Conservation (phyloP, 441 rosid genomes). For the Gossypium gossypioides region DNA sequence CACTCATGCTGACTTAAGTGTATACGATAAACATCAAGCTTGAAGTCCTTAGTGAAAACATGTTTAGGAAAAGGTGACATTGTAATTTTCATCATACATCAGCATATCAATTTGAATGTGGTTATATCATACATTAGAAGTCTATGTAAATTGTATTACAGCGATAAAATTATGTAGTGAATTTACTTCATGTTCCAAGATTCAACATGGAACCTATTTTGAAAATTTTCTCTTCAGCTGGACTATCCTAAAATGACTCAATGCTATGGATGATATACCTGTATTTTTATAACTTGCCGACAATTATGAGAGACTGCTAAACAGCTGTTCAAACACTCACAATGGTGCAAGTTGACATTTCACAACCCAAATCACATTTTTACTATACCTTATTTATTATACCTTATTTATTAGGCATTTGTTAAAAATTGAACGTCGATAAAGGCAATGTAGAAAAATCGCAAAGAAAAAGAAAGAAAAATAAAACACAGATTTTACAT, state of each 20-base stretch:
- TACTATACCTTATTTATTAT: not conserved
- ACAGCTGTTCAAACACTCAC: not conserved
- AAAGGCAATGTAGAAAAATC: no score
- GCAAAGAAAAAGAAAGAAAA: no score
- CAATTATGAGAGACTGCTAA: not conserved
- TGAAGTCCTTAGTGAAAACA: constrained; percentile 17
- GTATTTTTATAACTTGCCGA: not conserved
- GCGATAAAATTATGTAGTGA: not conserved
- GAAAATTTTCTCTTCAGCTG: not conserved
- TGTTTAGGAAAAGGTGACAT: not conserved
- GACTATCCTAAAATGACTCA: not conserved
- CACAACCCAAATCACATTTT: not conserved
- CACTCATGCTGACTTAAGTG: constrained; percentile 57
- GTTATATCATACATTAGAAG: not conserved
- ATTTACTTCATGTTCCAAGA: not conserved
- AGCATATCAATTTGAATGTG: not conserved
- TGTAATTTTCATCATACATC: not conserved
- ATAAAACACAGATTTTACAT: no score
- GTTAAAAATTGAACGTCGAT: no score
- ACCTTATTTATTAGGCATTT: not conserved
- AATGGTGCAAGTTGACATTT: not conserved
- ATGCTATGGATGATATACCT: not conserved
- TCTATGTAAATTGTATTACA: not conserved
- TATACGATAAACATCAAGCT: constrained; percentile 31
- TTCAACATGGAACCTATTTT: not conserved